Percentiles rank a stretch among this genome's conserved stretches.
Evolutionary conservation across 1,284 basidiomycete genomes (phyloP).

Genomic region (Marasmius fiardii): DNA sequence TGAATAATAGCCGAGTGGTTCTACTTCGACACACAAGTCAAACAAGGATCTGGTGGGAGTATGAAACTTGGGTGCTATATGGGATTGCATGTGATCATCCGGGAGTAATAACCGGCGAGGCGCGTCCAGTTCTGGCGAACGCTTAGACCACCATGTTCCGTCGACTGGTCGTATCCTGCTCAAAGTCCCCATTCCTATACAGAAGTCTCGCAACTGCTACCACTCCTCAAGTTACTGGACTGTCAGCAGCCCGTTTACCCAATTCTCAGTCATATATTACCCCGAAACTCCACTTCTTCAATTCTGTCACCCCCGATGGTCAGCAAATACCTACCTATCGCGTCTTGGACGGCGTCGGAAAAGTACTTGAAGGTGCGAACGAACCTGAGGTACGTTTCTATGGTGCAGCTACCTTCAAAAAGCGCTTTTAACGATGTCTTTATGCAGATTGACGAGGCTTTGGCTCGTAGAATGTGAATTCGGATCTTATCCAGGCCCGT

Average conservation of each 20-base stretch:
- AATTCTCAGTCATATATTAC: slow-evolving; percentile 65
- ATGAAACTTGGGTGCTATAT: too few relatives aligned
- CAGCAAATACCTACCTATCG: slow-evolving; percentile 78
- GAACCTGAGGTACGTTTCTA: slow-evolving; percentile 59
- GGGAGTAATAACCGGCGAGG: not conserved
- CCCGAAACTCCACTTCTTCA: slow-evolving; percentile 71
- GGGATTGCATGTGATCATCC: not conserved
- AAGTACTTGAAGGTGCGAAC: slow-evolving; percentile 67
- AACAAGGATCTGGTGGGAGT: too few relatives aligned
- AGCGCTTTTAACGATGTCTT: not conserved
- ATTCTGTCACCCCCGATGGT: slow-evolving; percentile 59
- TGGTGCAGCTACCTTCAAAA: not conserved
- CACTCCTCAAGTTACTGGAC: slow-evolving; percentile 22
- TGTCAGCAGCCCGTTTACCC: slow-evolving; percentile 40
- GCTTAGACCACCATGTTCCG: slow-evolving; percentile 9
- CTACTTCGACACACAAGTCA: too few relatives aligned
- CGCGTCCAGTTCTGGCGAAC: not conserved
- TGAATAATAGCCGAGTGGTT: too few relatives aligned
- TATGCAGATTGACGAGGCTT: slow-evolving; percentile 63
- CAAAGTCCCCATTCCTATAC: not conserved
- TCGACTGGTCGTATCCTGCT: not conserved
- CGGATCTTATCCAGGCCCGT: slow-evolving; percentile 12
- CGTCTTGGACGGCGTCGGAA: slow-evolving; percentile 75
- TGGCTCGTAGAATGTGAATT: slow-evolving; percentile 65
- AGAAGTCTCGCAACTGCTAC: slow-evolving; percentile 17